A percentile compares a stretch with the other conserved stretches of the same genome.
Evolutionary conservation across 495 filamentous ascomycete genomes (phyloP).

Genomic region (Trypethelium eluteriae): DNA sequence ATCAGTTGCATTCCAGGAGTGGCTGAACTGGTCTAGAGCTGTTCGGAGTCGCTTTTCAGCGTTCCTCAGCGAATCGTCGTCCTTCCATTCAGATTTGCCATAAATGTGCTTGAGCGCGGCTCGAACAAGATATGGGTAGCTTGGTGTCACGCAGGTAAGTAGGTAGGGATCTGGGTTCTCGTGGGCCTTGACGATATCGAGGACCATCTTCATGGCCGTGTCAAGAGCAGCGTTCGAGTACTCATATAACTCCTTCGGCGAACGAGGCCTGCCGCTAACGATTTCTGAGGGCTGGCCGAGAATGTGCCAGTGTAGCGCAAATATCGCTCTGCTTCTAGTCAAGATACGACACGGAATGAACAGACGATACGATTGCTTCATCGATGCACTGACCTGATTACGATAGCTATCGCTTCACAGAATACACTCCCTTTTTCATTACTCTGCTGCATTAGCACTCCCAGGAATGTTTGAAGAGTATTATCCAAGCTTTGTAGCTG

Average conservation of each 20-base stretch:
- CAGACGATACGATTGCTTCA: background rate
- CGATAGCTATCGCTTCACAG: conserved; percentile 30
- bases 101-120: conserved; percentile 25
- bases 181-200: conserved; percentile 27
- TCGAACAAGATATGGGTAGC: conserved; percentile 25
- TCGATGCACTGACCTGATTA: conserved; percentile 28
- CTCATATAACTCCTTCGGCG: conserved; percentile 12
- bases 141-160: conserved; percentile 25
- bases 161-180: conserved; percentile 18
- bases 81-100: conserved; percentile 24
- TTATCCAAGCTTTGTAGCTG: conserved; percentile 22
- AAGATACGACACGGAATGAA: background rate
- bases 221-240: conserved; percentile 19
- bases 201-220: conserved; percentile 25
- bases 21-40: background rate
- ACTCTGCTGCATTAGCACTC: conserved; percentile 27
- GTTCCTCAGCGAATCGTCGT: background rate
- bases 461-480: conserved; percentile 25
- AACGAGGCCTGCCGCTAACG: background rate
- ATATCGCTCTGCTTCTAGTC: conserved; percentile 18
- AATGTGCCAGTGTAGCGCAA: conserved; percentile 23
- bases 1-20: background rate
- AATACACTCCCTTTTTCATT: conserved; percentile 23
- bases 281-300: conserved; percentile 13
- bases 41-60: background rate